Conservation (phyloP, 2,329 filamentous ascomycete genomes). For the Colletotrichum sp. region DNA sequence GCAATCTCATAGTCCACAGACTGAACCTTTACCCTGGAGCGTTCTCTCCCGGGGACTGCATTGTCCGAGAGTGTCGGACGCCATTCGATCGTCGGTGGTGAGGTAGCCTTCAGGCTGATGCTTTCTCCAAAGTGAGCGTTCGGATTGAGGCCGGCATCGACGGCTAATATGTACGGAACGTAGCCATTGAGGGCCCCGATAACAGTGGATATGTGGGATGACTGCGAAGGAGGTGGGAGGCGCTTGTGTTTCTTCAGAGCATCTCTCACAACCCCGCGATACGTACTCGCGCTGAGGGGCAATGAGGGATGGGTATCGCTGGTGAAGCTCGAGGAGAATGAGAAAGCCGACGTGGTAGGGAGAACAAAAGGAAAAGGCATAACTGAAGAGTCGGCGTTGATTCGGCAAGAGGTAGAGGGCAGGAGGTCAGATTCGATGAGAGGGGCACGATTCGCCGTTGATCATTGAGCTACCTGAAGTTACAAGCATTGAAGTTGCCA, state of each 20-base stretch:
- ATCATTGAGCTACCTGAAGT: neutral
- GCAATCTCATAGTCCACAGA: conserved; percentile 84
- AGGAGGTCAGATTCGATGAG: neutral
- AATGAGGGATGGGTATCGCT: conserved; percentile 90
- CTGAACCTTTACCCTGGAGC: conserved; percentile 69
- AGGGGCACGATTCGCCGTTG: neutral
- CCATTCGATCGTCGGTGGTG: conserved; percentile 77
- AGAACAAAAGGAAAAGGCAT: conserved; percentile 93
- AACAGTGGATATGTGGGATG: conserved; percentile 72
- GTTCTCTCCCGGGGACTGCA: conserved; percentile 68
- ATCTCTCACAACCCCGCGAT: conserved; percentile 82
- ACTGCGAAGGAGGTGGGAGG: conserved; percentile 73
- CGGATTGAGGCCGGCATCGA: conserved; percentile 74
- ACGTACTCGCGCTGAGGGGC: conserved; percentile 80
- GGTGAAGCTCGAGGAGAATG: conserved; percentile 77
- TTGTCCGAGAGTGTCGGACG: conserved; percentile 75
- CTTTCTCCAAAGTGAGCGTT: conserved; percentile 60
- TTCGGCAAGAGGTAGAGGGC: neutral
- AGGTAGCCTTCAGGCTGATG: conserved; percentile 69
- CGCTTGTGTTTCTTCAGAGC: conserved; percentile 89
- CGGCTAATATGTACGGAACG: conserved; percentile 80
- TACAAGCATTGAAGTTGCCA: conserved; percentile 16
- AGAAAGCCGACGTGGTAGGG: conserved; percentile 87
- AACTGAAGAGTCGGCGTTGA: conserved; percentile 23
- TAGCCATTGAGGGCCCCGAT: conserved; percentile 76